Evolutionary conservation across 148 eudicot genomes (phyloP), one percentile per base, ranked within the genome.

Genomic region (Heliosperma pusillum): DNA sequence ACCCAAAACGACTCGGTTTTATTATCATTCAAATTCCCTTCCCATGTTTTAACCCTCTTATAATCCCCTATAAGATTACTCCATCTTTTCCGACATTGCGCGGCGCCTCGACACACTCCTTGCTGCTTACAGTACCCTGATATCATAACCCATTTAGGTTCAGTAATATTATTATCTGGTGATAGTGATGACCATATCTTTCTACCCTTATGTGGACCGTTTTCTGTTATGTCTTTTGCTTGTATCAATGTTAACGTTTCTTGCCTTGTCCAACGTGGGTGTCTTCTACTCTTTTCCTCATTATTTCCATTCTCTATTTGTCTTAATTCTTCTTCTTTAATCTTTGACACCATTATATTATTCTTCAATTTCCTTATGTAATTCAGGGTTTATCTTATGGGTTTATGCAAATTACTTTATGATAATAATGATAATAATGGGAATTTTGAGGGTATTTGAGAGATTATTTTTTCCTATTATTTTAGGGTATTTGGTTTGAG

Each of bases 211-310:
- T 76, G 5, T 4, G 80, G 76, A 16, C 65, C 64, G 25, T 68
- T 81, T 17, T 81, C 83, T 12, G 83, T 73, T 4, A 81, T 76
- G 1, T 72, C 80, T 40, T 81, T 81, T 0, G 83, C 83, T 20
- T 72, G 77, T 36, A 80, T 80, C 3, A 80, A 69, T 2, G 73
- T 44, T 2, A 80, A 44, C 4, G 73, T 80, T 25, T 80, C 83
- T 15, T 80, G 77, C 29, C 83, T 66, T n/a, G 83, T 80, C 83
- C 83, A 80, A 25, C 83, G 63, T 1, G 83, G 83, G 44, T 80
- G 83, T 62, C 83, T 76, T 80, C 70, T 80, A 22, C 56, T 27
- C 74, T 72, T 80, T 16, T 71, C 83, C 19, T 75, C 69, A 27
- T 21, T 53, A 19, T 45, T 24, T 61, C 24, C 27, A 10, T 25